Base-by-base conservation (phyloP, 345 rosid species). In the Theobroma cacao region DNA sequence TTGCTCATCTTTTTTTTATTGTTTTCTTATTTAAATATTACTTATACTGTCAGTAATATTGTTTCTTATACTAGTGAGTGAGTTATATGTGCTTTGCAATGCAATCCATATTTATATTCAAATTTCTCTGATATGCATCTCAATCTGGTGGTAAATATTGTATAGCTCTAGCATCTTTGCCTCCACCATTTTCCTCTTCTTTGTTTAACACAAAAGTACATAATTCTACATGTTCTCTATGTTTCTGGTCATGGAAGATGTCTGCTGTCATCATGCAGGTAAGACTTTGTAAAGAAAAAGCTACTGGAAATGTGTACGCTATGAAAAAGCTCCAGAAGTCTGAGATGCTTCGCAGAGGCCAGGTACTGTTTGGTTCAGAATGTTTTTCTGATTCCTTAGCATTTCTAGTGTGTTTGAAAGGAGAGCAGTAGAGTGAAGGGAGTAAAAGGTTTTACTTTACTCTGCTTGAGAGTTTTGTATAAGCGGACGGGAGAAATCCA, bases 331-430 rank as follows among this genome's bases (percentile, higher is more conserved):
- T 94, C 59, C 91, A 91, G 83, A 94, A 94, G 78, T 93, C 98
- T 62, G 98, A 94, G 90, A 94, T 94, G 98, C 94, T 94, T 80
- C 96, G 94, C 30, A 94, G 98, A 80, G 98, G 98, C 83, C 98
- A 94, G 94, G 98, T 93, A 73, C 74, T 31, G 30, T n/a, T 72
- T 72, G 11, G 36, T 10, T 33, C 14, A 14, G 50, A 20, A 52
- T 33, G 41, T 11, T 50, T 28, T 52, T 72, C 43, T 20, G 40
- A 11, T 18, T 31, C 22, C 75, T 50, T 71, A 30, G 31, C 41
- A 18, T 55, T 72, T n/a, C 45, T 11, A 5, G 45, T 41, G 45
- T 41, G 45, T 15, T 31, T 52, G 5, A 30, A 52, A 31, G 56
- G 14, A 50, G 61, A 33, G 61, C 12, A 72, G 75, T 71, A 5